Evolutionary conservation across 108 stramenopile species (phyloP).

Genomic region (Skeletonema potamos): DNA sequence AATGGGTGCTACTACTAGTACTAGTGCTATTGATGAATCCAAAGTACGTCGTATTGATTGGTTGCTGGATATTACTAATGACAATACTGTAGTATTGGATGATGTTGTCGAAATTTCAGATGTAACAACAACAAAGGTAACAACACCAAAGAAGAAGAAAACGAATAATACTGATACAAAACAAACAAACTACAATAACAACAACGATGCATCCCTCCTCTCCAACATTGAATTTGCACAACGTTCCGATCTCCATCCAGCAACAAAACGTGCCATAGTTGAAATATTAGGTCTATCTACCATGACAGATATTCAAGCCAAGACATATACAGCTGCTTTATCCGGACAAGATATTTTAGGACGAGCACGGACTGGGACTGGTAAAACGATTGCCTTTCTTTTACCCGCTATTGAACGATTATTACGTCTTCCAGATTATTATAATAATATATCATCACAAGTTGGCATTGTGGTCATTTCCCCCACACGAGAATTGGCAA

Average conservation of each 20-base stretch:
- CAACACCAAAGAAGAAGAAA: not conserved
- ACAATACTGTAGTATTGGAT: no score
- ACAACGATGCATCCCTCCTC: not conserved
- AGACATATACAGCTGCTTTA: constrained; percentile 43
- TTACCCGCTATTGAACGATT: constrained; percentile 64
- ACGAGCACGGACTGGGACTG: constrained; percentile 82
- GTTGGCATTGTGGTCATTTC: constrained; percentile 85
- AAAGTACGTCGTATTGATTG: constrained; percentile 3
- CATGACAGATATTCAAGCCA: constrained; percentile 78
- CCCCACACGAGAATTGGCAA: constrained; percentile 93
- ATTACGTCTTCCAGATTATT: not conserved
- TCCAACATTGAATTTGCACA: not conserved
- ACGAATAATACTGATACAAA: not conserved
- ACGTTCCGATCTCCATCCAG: not conserved
- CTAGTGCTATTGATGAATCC: not conserved
- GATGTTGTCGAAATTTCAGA: no score
- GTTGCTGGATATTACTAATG: not conserved
- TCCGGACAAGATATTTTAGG: constrained; percentile 56
- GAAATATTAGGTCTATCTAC: constrained; percentile 18
- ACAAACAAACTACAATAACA: not conserved
- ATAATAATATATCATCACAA: not conserved
- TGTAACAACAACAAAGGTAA: not conserved
- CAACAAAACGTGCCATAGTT: constrained; percentile 20
- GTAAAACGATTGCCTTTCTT: constrained; percentile 83
- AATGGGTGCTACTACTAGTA: not conserved